Base-by-base conservation (phyloP, 352 stramenopile genomes). In the Globisporangium mamillatum region DNA sequence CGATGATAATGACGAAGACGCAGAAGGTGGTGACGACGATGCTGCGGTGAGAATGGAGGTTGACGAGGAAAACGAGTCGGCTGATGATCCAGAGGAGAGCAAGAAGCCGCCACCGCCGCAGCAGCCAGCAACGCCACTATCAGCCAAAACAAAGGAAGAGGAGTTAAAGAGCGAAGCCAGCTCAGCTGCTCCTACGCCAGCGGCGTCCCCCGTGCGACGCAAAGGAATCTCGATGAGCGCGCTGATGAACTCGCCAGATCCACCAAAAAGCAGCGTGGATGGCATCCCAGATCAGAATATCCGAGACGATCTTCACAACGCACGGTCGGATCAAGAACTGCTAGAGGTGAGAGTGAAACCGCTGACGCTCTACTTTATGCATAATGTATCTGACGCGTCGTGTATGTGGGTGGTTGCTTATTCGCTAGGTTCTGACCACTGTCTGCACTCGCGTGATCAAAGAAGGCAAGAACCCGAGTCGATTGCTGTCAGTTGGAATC, bases 191-290 rank as follows among this genome's bases (percentile, higher is more conserved):
- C 54, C 60, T 6, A 78, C 80, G 12, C 75, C 78, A 3, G 72
- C 67, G 0, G 77, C 76, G 14, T 86, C 80, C 5, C 77, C 80
- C 63, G 69, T 73, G 20, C 77, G 79, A 22, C 76, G 72, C 18
- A 88, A 82, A 53, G 70, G 67, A 5, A 65, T 90, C n/a, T 86
- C 82, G 9, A 86, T 91, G 68, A 75, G 87, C 48, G 79, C 81
- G 32, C 65, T 89, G 18, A 80, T 89, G 73, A 85, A 84, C 24
- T 74, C 75, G 9, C 71, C 82, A 9, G 73, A 64, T n/a, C n/a
- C 48, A 24, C 48, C 52, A 41, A 16, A 55, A 4, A 73, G 55
- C 16, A 60, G n/a, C 8, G 22, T 24, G 10, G 72, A 75, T 9
- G 74, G 76, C 52, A 69, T 89, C 27, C 84, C 86, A 0, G 81